These are phyloP conservation scores for Tylopilus balloui DNA, from an alignment of 768 basidiomycete species.

Conservation along the genomic window DNA sequence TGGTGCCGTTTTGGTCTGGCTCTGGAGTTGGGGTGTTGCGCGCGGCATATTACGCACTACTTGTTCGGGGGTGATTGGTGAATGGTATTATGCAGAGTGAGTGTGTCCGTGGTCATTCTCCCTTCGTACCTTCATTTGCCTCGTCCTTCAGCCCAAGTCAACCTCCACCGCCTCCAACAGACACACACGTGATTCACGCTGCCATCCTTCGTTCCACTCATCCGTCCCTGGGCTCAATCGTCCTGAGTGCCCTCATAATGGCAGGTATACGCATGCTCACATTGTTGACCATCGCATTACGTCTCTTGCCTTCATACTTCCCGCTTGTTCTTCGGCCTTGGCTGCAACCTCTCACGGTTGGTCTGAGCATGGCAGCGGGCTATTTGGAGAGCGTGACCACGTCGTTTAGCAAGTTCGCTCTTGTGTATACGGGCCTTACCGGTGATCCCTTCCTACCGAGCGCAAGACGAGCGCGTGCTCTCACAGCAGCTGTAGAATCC, in stretches of 20 bases:
- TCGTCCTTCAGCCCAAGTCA: constrained; percentile 19
- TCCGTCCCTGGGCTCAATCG: constrained; percentile 77
- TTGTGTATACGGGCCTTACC: constrained; percentile 72
- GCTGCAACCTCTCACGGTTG: constrained; percentile 37
- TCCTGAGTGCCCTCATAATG: constrained; percentile 71
- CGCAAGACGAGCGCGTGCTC: constrained; percentile 51
- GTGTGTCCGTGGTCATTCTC: constrained; percentile 15
- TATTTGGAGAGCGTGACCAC: constrained; percentile 45
- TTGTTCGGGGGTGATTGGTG: constrained; percentile 78
- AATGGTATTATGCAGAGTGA: constrained; percentile 83
- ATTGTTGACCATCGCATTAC: constrained; percentile 46
- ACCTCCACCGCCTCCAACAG: constrained; percentile 42
- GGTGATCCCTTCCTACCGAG: constrained; percentile 65
- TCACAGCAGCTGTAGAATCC: constrained; percentile 54
- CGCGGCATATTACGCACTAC: constrained; percentile 74
- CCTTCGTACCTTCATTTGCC: constrained; percentile 2
- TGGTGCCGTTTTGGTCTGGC: constrained; percentile 49
- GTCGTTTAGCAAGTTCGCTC: constrained; percentile 58
- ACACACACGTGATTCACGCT: constrained; percentile 71
- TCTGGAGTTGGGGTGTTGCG: constrained; percentile 77
- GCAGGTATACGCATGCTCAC: constrained; percentile 61
- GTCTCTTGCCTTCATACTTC: constrained; percentile 51
- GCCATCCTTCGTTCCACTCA: constrained; percentile 76
- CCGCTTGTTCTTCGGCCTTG: constrained; percentile 40
- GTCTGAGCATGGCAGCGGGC: constrained; percentile 36